phyloP scores from a whole-genome alignment of 495 filamentous ascomycete genomes.

The Pseudomonodictys pantanalensis region DNA sequence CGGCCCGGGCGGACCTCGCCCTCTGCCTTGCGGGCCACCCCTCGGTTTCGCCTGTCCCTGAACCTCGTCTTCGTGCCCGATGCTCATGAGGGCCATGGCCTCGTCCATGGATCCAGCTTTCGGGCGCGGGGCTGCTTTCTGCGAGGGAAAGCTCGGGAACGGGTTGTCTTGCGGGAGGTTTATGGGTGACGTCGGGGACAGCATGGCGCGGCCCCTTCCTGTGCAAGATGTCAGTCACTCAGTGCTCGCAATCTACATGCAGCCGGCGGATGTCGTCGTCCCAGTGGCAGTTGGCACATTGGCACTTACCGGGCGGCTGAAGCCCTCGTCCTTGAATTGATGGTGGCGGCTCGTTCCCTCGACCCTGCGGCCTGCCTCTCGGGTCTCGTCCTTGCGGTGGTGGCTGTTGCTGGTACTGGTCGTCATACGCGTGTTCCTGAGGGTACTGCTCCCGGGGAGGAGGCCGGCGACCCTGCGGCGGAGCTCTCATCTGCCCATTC shows the following conservation, averaged over 20 bases:
- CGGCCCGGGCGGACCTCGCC: conserved; percentile 3
- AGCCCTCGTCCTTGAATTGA: conserved; percentile 7
- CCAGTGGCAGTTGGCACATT: background rate
- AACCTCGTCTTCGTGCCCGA: conserved; percentile 53
- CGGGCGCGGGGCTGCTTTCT: conserved; percentile 48
- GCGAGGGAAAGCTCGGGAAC: conserved; percentile 62
- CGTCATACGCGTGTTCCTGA: conserved; percentile 23
- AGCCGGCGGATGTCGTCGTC: background rate
- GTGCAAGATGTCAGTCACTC: conserved; percentile 3
- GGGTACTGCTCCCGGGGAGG: conserved; percentile 22
- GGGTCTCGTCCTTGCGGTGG: conserved; percentile 46
- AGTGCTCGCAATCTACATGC: background rate
- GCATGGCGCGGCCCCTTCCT: conserved; percentile 33
- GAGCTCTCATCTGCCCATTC: conserved; percentile 21
- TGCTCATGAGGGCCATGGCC: conserved; percentile 28
- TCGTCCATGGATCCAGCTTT: conserved; percentile 28
- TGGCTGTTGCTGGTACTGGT: conserved; percentile 22
- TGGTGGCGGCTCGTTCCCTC: conserved; percentile 11
- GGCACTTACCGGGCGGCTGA: conserved; percentile 37
- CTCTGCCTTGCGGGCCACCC: conserved; percentile 13
- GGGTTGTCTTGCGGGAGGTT: conserved; percentile 61
- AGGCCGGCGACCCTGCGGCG: conserved; percentile 13
- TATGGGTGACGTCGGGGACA: conserved; percentile 47
- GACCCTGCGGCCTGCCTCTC: conserved; percentile 16
- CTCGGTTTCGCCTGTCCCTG: too few species aligned